Evolutionary conservation across 495 filamentous ascomycete species (phyloP).

Genomic region (Aspergillus nanangensis): DNA sequence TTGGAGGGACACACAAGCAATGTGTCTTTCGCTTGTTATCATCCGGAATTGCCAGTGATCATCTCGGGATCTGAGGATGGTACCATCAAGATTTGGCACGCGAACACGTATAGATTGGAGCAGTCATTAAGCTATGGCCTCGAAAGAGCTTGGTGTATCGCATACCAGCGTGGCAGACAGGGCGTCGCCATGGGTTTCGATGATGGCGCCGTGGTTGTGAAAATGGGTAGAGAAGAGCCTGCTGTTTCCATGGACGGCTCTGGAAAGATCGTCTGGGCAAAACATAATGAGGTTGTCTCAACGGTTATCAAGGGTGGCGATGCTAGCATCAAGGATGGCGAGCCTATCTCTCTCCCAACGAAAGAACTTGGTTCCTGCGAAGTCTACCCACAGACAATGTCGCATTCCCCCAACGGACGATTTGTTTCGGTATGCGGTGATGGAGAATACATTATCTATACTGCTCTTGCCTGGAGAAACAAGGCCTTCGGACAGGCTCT

Average conservation of each 20-base stretch:
- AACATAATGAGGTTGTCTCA: slow-evolving; percentile 89
- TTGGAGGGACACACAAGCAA: slow-evolving; percentile 97
- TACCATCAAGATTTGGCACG: slow-evolving; percentile 98
- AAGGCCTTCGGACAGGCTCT: slow-evolving; percentile 93
- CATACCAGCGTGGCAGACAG: slow-evolving; percentile 89
- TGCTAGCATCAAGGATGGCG: slow-evolving; percentile 77
- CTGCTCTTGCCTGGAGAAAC: slow-evolving; percentile 93
- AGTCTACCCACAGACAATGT: slow-evolving; percentile 89
- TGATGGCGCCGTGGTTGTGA: slow-evolving; percentile 95
- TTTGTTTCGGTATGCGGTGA: slow-evolving; percentile 97
- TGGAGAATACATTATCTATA: slow-evolving; percentile 98
- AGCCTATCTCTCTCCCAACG: slow-evolving; percentile 76
- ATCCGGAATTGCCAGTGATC: slow-evolving; percentile 94
- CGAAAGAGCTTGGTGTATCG: slow-evolving; percentile 95
- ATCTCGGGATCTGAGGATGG: slow-evolving; percentile 99
- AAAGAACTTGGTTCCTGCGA: slow-evolving; percentile 96
- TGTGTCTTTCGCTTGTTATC: slow-evolving; percentile 98
- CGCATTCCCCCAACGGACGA: slow-evolving; percentile 94
- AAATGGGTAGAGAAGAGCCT: slow-evolving; percentile 95
- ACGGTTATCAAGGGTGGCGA: slow-evolving; percentile 93
- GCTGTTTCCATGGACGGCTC: slow-evolving; percentile 95
- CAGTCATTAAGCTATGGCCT: slow-evolving; percentile 93
- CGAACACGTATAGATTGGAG: slow-evolving; percentile 91
- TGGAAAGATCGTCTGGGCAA: slow-evolving; percentile 93
- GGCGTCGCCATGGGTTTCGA: slow-evolving; percentile 96